phyloP scores from a whole-genome alignment of 208 protist species.

The Wallacemonas sp. region DNA sequence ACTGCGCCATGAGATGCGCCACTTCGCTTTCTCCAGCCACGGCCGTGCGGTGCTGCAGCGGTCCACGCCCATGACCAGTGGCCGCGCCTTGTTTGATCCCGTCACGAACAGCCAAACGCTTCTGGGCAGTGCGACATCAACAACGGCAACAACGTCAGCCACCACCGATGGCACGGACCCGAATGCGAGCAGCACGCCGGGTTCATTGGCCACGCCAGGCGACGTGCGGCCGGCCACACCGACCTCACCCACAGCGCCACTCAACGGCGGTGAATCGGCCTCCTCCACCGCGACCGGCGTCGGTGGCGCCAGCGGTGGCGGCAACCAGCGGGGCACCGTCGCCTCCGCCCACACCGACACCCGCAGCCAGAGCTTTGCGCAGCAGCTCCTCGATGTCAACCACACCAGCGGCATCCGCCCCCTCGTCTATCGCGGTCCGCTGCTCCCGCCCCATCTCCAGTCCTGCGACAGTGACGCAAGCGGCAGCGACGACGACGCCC shows the following conservation, averaged over 20 bases:
- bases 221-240: neutral
- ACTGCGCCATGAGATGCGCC: constrained; percentile 21
- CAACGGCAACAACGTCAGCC: too few relatives aligned
- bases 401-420: constrained; percentile 35
- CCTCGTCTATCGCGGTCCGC: constrained; percentile 47
- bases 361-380: constrained; percentile 1
- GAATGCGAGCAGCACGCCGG: neutral
- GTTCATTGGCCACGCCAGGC: neutral
- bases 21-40: constrained; percentile 30
- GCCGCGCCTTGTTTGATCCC: constrained; percentile 20
- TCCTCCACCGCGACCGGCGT: neutral
- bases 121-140: neutral
- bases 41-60: constrained; percentile 16
- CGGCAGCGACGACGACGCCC: constrained; percentile 2
- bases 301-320: neutral
- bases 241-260: neutral
- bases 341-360: constrained; percentile 14
- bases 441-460: constrained; percentile 34
- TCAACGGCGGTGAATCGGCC: neutral
- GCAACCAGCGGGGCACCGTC: neutral
- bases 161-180: too few relatives aligned
- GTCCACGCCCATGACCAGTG: constrained; percentile 22
- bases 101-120: constrained; percentile 19
- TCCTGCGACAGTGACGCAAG: constrained; percentile 10
- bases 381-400: constrained; percentile 43